A percentile compares a stretch with the other conserved stretches of the same genome.
Conservation (phyloP, 257 asterid genomes). For the Solanum peruvianum region DNA sequence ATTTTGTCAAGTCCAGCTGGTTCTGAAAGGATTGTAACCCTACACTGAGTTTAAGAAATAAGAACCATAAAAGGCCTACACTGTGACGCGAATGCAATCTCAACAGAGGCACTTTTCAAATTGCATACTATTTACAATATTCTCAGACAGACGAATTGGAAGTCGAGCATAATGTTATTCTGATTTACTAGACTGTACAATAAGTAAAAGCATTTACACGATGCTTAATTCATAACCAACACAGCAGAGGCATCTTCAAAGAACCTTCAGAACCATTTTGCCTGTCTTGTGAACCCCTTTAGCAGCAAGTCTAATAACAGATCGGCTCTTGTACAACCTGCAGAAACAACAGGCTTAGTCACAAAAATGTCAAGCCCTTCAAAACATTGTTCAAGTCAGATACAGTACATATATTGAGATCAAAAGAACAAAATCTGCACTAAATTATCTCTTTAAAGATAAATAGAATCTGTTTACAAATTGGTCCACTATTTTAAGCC, state of each 20-base stretch:
- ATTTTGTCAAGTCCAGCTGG: background rate
- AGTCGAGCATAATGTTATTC: background rate
- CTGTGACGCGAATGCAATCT: background rate
- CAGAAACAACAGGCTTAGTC: slow-evolving; percentile 1
- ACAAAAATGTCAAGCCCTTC: background rate
- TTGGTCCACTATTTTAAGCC: background rate
- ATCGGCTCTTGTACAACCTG: slow-evolving; percentile 75
- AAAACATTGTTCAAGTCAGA: background rate
- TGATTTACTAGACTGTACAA: background rate
- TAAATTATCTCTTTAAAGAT: background rate
- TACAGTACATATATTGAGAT: background rate
- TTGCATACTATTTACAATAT: background rate
- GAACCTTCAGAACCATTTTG: slow-evolving; percentile 45
- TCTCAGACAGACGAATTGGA: background rate
- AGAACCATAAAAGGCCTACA: background rate
- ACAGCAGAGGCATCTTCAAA: slow-evolving; percentile 6
- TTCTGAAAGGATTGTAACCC: background rate
- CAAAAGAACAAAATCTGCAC: background rate
- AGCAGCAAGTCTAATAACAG: slow-evolving; percentile 51
- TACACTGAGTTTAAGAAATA: background rate
- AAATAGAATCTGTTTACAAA: background rate
- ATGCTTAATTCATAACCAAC: background rate
- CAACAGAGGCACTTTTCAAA: background rate
- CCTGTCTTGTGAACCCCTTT: slow-evolving; percentile 55
- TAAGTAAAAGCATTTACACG: background rate